Base-by-base conservation (phyloP, 2,329 filamentous ascomycete species). In the Epichloe scottii region DNA sequence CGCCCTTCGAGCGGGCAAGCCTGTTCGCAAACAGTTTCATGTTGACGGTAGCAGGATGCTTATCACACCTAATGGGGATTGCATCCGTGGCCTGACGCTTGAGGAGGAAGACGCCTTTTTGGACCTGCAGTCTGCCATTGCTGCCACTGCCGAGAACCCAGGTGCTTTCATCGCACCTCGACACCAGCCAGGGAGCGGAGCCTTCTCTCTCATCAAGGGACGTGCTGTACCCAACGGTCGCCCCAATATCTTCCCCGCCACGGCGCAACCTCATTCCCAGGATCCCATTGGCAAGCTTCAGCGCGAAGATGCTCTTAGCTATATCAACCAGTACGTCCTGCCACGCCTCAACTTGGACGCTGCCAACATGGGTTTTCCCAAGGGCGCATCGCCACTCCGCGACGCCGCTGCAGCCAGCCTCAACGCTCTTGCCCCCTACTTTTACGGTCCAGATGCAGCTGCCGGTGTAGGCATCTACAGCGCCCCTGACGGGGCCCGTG, bases 31-130 rank as follows among this genome's bases (percentile, higher is more conserved):
- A 63, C 66, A 81, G 39, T 68, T 68, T 46, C 66, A 68, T 47
- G 71, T 81, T 2, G 81, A 85, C 54, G 81, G 80, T 51, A 75
- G 77, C 63, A 76, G 84, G 26, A 81, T 86, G 55, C 75, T 90
- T 57, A 79, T 90, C 49, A 89, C 86, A 0, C 84, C 86, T 0
- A 82, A 85, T 54, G 86, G 87, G 11, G 82, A 87, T 55, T 87
- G 85, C 62, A 73, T 91, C n/a, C 81, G 84, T 56, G 84, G 85
- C 52, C 68, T 93, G 50, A 81, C 75, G 1, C 68, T 75, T 4
- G 79, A 84, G 41, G 82, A 90, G 55, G 86, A 90, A 61, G 73
- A 82, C 35, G 76, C 77, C 4, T 90, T 85, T 57, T 70, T 91
- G 11, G 73, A 79, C 48, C 74, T 91, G 5, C 87, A 91, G 64